These are phyloP conservation scores for Paraphaeosphaeria minitans DNA, from an alignment of 2,329 filamentous ascomycete genomes.

Conservation along the genomic window DNA sequence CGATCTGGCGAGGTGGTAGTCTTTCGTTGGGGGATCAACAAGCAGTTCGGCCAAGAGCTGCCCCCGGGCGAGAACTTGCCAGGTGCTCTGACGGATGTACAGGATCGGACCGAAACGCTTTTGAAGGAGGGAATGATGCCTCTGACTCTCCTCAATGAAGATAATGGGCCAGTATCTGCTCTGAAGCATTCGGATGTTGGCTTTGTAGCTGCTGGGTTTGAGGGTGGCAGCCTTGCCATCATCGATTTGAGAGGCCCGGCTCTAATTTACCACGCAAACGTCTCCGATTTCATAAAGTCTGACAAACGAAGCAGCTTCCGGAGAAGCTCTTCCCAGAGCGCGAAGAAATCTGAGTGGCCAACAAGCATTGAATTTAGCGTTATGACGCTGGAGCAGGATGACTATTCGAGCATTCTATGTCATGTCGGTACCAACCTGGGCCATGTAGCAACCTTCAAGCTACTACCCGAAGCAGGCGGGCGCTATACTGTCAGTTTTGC, in stretches of 20 bases:
- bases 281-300: constrained; percentile 75
- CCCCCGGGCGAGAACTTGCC: constrained; percentile 56
- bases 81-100: constrained; percentile 71
- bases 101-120: constrained; percentile 70
- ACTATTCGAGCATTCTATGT: constrained; percentile 91
- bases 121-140: constrained; percentile 84
- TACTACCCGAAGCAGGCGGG: constrained; percentile 72
- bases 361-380: constrained; percentile 85
- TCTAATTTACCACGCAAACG: constrained; percentile 76
- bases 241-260: constrained; percentile 87
- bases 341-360: constrained; percentile 69
- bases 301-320: constrained; percentile 77
- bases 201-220: constrained; percentile 86
- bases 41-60: constrained; percentile 68
- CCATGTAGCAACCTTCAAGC: constrained; percentile 85
- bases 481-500: constrained; percentile 75
- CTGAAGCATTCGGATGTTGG: constrained; percentile 89
- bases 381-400: constrained; percentile 89
- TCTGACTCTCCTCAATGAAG: constrained; percentile 79
- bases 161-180: constrained; percentile 79
- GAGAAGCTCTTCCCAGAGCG: constrained; percentile 57
- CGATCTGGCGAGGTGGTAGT: constrained; percentile 82
- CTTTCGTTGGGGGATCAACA: constrained; percentile 87
- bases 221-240: constrained; percentile 78
- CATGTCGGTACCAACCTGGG: constrained; percentile 89